Evolutionary conservation across 2,329 filamentous ascomycete species (phyloP).

Genomic region (Pyricularia sp.): DNA sequence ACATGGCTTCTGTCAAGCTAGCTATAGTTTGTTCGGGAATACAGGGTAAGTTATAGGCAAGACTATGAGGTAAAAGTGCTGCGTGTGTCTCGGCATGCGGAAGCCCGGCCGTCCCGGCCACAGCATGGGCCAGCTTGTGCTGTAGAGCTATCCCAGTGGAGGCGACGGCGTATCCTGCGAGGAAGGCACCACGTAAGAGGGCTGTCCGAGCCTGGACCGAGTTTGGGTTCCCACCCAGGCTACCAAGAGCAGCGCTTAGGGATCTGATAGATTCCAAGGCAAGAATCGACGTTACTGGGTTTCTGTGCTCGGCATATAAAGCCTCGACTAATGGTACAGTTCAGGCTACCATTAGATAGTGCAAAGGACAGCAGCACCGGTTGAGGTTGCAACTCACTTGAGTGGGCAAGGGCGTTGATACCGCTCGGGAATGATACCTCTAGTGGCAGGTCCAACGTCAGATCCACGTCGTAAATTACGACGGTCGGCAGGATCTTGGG

Average conservation of each 20-base stretch:
- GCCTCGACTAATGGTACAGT: conserved; percentile 38
- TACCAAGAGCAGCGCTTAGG: conserved; percentile 42
- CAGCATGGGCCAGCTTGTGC: conserved; percentile 58
- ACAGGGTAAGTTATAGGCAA: conserved; percentile 51
- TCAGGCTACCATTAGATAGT: neutral
- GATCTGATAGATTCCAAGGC: conserved; percentile 47
- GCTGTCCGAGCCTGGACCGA: conserved; percentile 13
- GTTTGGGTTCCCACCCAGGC: conserved; percentile 26
- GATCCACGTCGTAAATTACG: conserved; percentile 56
- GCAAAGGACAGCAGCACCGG: neutral
- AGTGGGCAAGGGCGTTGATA: conserved; percentile 57
- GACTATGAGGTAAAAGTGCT: conserved; percentile 50
- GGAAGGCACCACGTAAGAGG: conserved; percentile 55
- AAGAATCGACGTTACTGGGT: conserved; percentile 49
- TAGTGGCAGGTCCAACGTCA: conserved; percentile 48
- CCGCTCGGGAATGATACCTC: conserved; percentile 47
- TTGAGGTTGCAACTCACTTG: conserved; percentile 13
- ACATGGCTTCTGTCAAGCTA: conserved; percentile 39
- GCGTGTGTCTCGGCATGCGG: conserved; percentile 59
- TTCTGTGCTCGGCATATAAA: conserved; percentile 51
- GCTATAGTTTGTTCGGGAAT: conserved; percentile 42
- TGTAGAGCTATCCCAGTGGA: conserved; percentile 54
- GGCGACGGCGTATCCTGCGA: conserved; percentile 52
- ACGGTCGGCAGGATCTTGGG: conserved; percentile 49
- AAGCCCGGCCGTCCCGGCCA: conserved; percentile 54